Evolutionary conservation across 176 grass and related monocot genomes (phyloP).

Genomic region (Pontederia paniculata): DNA sequence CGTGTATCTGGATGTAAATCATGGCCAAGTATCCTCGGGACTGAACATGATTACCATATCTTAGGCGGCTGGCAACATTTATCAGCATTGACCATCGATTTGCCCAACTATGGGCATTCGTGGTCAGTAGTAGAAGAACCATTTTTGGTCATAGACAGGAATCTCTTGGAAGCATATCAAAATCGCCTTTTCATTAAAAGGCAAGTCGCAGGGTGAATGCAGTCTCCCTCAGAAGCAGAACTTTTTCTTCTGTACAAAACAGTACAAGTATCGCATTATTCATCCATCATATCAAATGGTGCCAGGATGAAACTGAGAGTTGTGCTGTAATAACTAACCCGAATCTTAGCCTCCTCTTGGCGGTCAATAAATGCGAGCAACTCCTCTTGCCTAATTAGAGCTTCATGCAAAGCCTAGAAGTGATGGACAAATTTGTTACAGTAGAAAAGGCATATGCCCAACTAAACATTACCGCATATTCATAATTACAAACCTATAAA

Average conservation of each 20-base stretch:
- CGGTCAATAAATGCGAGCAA: constrained; percentile 77
- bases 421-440: neutral
- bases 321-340: constrained; percentile 33
- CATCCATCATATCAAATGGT: no score
- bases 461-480: neutral
- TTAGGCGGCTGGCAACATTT: no score
- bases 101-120: no score
- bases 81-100: no score
- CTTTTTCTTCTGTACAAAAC: constrained; percentile 6
- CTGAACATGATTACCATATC: no score
- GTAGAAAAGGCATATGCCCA: neutral
- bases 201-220: neutral
- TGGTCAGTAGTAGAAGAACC: no score
- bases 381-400: constrained; percentile 93
- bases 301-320: no score
- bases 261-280: no score
- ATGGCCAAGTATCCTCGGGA: no score
- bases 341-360: constrained; percentile 61
- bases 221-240: constrained; percentile 7
- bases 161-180: neutral
- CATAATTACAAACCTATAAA: neutral
- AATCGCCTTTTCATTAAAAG: neutral
- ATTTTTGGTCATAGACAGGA: no score
- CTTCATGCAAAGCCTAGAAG: constrained; percentile 74
- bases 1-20: neutral